phyloP scores from a whole-genome alignment of 2,329 filamentous ascomycete species.

The Pyrenophora tritici-repentis region DNA sequence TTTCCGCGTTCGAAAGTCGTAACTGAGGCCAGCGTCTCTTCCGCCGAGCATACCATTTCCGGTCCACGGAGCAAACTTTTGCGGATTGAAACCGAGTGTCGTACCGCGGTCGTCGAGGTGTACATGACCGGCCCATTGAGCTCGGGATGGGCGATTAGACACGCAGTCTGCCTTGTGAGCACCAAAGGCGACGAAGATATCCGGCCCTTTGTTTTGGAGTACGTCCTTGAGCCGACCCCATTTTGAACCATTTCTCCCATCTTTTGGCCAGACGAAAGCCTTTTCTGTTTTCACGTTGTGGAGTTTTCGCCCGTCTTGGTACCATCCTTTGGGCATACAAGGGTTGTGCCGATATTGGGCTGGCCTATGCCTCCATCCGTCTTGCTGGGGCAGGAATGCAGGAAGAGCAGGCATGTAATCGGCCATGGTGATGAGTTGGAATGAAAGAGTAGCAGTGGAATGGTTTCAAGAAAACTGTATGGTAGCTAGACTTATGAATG shows the following conservation, averaged over 20 bases:
- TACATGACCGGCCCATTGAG: slow-evolving; percentile 46
- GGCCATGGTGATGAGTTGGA: slow-evolving; percentile 3
- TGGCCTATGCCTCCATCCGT: slow-evolving; percentile 21
- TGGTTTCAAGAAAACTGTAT: not conserved
- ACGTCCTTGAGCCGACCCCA: slow-evolving; percentile 52
- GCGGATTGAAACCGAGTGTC: slow-evolving; percentile 16
- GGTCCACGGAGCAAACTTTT: slow-evolving; percentile 25
- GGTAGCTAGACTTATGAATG: not conserved
- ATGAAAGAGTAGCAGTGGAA: not conserved
- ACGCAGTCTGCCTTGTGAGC: slow-evolving; percentile 47
- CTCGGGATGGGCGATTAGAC: slow-evolving; percentile 43
- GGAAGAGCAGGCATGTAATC: not conserved
- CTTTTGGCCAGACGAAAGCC: slow-evolving; percentile 53
- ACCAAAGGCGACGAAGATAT: slow-evolving; percentile 51
- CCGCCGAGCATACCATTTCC: slow-evolving; percentile 19
- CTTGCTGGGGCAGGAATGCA: slow-evolving; percentile 4
- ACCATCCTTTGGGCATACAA: slow-evolving; percentile 25
- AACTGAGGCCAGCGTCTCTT: slow-evolving; percentile 25
- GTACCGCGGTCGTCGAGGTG: slow-evolving; percentile 31
- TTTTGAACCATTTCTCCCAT: slow-evolving; percentile 46
- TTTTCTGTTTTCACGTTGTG: slow-evolving; percentile 41
- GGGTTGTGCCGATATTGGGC: slow-evolving; percentile 27
- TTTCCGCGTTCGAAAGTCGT: slow-evolving; percentile 46
- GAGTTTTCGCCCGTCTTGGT: slow-evolving; percentile 28
- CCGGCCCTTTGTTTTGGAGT: slow-evolving; percentile 49